phyloP scores from a whole-genome alignment of 768 basidiomycete species.

The Thelephora ganbajun region DNA sequence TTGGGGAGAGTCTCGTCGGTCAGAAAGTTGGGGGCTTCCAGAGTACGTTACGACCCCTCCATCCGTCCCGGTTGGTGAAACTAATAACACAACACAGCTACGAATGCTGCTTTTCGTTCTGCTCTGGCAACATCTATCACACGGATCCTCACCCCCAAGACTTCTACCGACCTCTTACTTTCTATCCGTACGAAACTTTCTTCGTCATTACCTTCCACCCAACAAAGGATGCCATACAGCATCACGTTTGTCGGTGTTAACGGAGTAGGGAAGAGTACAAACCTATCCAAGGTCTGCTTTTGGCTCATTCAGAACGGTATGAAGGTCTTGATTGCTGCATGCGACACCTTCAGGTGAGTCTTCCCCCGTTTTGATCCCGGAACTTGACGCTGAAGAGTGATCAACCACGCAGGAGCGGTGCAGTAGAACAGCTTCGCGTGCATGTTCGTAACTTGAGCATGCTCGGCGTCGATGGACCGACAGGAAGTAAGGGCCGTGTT shows the following conservation, averaged over 20 bases:
- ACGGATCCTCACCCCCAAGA: conserved; percentile 89
- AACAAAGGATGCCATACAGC: conserved; percentile 75
- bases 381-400: no score
- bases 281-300: conserved; percentile 95
- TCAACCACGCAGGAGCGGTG: conserved; percentile 55
- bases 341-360: conserved; percentile 84
- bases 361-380: not conserved
- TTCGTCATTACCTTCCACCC: conserved; percentile 56
- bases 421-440: conserved; percentile 93
- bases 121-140: conserved; percentile 83
- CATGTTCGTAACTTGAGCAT: conserved; percentile 90
- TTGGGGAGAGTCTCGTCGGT: conserved; percentile 81
- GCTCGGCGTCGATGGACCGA: conserved; percentile 58
- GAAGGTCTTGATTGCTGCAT: conserved; percentile 91
- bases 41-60: conserved; percentile 34
- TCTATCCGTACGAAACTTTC: conserved; percentile 84
- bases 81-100: conserved; percentile 31
- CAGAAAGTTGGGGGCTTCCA: conserved; percentile 85
- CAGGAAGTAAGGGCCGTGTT: conserved; percentile 57
- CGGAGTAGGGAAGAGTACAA: conserved; percentile 97
- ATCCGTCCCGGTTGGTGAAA: conserved; percentile 5
- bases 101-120: conserved; percentile 68
- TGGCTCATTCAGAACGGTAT: conserved; percentile 96
- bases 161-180: conserved; percentile 89
- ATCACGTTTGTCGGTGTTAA: conserved; percentile 98